Evolutionary conservation across 371 early-diverging fungal genomes (phyloP).

Genomic region (Rhizopus delemar): DNA sequence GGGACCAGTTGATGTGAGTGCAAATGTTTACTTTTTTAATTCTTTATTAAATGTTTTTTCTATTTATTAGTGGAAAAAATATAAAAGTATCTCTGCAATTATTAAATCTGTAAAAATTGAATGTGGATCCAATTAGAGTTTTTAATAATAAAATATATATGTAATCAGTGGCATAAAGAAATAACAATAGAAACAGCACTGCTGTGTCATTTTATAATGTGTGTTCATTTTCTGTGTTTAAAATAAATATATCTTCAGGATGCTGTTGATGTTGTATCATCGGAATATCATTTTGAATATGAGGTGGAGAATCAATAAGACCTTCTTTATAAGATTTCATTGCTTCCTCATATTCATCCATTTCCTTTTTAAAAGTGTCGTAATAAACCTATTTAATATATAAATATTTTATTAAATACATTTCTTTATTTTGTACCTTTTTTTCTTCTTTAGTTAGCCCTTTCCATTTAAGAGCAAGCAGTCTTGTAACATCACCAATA

Average conservation of each 20-base stretch:
- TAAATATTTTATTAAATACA: not conserved
- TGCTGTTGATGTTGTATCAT: not conserved
- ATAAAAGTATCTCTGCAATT: slow-evolving; percentile 2
- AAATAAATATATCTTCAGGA: not conserved
- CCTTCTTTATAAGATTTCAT: slow-evolving; percentile 45
- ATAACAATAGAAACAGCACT: too few relatives aligned
- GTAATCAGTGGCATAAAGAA: too few relatives aligned
- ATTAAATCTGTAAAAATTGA: slow-evolving; percentile 22
- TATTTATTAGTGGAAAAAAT: slow-evolving; percentile 12
- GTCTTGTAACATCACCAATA: slow-evolving; percentile 52
- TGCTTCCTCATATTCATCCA: slow-evolving; percentile 54
- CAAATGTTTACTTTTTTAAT: not conserved
- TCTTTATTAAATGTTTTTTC: not conserved
- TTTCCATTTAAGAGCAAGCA: slow-evolving; percentile 57
- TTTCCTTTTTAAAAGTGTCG: slow-evolving; percentile 51
- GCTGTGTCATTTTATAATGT: not conserved
- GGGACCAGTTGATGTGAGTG: slow-evolving; percentile 47
- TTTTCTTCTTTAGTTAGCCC: slow-evolving; percentile 51
- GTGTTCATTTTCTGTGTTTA: not conserved
- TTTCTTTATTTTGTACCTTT: slow-evolving; percentile 27
- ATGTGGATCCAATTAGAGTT: slow-evolving; percentile 19
- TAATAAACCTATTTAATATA: slow-evolving; percentile 42
- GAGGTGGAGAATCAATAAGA: not conserved
- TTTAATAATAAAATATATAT: too few relatives aligned
- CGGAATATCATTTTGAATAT: not conserved